Evolutionary conservation across 2,329 filamentous ascomycete species (phyloP), one percentile per base, ranked within the genome.

Genomic region (Colletotrichum sansevieriae): DNA sequence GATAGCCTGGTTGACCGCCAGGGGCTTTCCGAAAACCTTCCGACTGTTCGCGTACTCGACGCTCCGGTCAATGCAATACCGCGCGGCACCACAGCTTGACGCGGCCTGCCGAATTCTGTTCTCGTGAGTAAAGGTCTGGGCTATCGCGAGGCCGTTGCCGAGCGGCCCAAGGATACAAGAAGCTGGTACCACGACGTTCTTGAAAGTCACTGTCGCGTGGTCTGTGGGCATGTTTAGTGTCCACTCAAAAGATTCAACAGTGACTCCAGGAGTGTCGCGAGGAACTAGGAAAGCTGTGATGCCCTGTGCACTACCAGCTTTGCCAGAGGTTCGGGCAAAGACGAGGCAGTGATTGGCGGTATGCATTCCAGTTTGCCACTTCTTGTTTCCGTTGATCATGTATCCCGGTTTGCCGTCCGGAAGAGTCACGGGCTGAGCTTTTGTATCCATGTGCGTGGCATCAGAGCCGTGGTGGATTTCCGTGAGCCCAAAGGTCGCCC

Each of bases 71-170:
- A 52, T 52, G 25, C 49, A 52, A 25, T 52, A 52, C 33, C 49
- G 13, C 1, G 49, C 49, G 29, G 49, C 49, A 15, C 49, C 49
- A 3, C 49, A 52, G n/a, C 49, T 52, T 18, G 49, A 52, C 49
- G 49, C 25, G 29, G 49, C 49, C 25, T 52, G 49, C 25, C 49
- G 49, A 15, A 52, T 52, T n/a, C 49, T 52, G 49, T 52, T 52
- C 49, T 52, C 49, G 15, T 52, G 49, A 9, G 49, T 52, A 25
- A 52, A 52, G 8, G 49, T 52, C 49, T 52, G 49, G 22, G 49
- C 49, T 15, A 52, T 35, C 49, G 49, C 49, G 22, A 52, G 49
- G 15, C 49, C 49, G 49, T 52, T 52, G 49, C 29, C 49, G n/a
- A 52, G 49, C n/a, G 49, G 49, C 4, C 49, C 49, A n/a, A 52